A percentile compares a stretch with the other conserved stretches of the same genome.
Evolutionary conservation across 2,329 filamentous ascomycete genomes (phyloP).

Genomic region (Aciculosporium take): DNA sequence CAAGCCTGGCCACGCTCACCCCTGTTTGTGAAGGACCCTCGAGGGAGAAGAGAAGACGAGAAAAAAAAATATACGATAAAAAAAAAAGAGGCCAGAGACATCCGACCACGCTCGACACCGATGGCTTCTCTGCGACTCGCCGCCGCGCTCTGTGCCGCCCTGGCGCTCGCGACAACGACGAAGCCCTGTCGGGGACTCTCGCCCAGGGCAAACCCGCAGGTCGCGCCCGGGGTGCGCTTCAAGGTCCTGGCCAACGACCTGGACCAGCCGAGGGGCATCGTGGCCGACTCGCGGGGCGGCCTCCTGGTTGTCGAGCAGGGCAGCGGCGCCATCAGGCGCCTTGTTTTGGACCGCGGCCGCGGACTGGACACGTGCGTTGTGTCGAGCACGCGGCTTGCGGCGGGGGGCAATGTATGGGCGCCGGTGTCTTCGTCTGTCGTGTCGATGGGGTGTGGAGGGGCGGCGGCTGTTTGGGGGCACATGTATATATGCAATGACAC

Average conservation of each 20-base stretch:
- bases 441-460: no score
- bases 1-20: no score
- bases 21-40: no score
- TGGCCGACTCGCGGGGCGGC: constrained; percentile 22
- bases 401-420: constrained; percentile 14
- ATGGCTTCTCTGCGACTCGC: background rate
- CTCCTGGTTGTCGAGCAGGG: constrained; percentile 21
- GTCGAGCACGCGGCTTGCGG: constrained; percentile 15
- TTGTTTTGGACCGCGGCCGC: constrained; percentile 19
- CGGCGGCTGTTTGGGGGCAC: no score
- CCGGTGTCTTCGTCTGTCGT: no score
- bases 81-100: no score
- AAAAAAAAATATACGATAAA: no score
- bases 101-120: no score
- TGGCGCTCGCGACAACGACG: constrained; percentile 2
- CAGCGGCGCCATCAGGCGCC: constrained; percentile 17
- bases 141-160: background rate
- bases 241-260: constrained; percentile 15
- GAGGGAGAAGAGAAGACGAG: no score
- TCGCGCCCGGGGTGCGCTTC: constrained; percentile 14
- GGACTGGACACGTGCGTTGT: constrained; percentile 16
- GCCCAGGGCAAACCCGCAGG: constrained; percentile 7
- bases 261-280: constrained; percentile 17
- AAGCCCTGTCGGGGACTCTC: no score
- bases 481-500: no score